These are phyloP conservation scores for Clarireedia paspali DNA, from an alignment of 2,329 filamentous ascomycete genomes.

Conservation along the genomic window DNA sequence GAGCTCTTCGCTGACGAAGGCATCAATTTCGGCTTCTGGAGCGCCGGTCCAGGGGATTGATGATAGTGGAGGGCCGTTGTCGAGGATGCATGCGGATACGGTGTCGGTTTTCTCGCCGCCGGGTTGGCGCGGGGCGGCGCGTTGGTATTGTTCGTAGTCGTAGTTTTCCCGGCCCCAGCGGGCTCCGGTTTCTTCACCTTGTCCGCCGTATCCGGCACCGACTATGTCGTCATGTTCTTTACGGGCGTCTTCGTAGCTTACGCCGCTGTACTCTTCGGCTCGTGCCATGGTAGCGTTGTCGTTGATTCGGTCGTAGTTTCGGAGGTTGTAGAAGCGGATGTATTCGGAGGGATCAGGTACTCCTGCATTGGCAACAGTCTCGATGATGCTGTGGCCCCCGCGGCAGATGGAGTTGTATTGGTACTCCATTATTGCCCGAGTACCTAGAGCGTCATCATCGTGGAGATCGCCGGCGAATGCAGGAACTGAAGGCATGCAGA, in stretches of 20 bases:
- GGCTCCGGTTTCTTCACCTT: conserved; percentile 31
- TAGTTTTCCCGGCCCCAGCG: conserved; percentile 28
- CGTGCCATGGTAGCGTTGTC: conserved; percentile 51
- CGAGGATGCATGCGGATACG: conserved; percentile 77
- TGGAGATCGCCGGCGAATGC: conserved; percentile 77
- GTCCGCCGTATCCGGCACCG: conserved; percentile 36
- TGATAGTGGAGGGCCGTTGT: conserved; percentile 62
- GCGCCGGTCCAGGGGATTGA: conserved; percentile 46
- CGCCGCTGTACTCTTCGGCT: conserved; percentile 55
- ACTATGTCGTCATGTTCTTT: conserved; percentile 54
- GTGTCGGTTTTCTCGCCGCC: conserved; percentile 61
- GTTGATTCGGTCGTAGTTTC: conserved; percentile 81
- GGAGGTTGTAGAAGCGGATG: conserved; percentile 78
- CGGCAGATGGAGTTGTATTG: conserved; percentile 76
- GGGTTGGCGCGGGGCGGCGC: conserved; percentile 50
- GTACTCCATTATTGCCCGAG: conserved; percentile 81
- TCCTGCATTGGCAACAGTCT: conserved; percentile 56
- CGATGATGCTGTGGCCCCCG: conserved; percentile 70
- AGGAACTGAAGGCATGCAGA: conserved; percentile 73
- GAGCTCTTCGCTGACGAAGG: conserved; percentile 55
- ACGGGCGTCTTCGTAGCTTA: conserved; percentile 59
- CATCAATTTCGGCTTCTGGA: conserved; percentile 48
- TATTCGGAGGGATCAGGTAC: conserved; percentile 62
- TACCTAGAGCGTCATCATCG: conserved; percentile 64
- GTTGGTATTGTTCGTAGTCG: conserved; percentile 54